Evolutionary conservation across 768 basidiomycete species (phyloP), one percentile per base, ranked within the genome.

Genomic region (Cytidiella melzeri): DNA sequence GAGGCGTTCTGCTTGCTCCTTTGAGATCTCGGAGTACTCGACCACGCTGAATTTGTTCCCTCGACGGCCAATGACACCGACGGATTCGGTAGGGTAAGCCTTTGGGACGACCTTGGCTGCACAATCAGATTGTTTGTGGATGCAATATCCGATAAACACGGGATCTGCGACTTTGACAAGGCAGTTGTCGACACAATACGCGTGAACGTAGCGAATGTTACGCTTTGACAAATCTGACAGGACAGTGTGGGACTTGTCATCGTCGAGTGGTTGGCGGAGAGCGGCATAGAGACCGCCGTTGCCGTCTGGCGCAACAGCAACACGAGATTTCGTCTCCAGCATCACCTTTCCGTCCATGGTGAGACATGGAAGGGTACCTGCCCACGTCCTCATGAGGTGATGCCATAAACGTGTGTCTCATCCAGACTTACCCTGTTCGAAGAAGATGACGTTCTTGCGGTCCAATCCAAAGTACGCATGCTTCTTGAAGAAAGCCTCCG

Each of bases 171-270:
- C 91, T 53, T 85, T 82, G 55, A 97, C 96, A 51, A 99, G 87
- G 68, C 96, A 98, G 73, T 99, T 99, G 74, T 99, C 96, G 59
- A 99, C 96, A 61, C 95, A 84, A 72, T 96, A 98, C 2, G 84
- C 88, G 68, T 99, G 95, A 43, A 99, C 76, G 68, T 95, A 96
- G 50, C 82, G 76, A 54, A 98, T 71, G 37, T 81, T 79, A 56
- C 92, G 90, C 37, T 70, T 64, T 21, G 73, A 70, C 55, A 98
- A 77, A 65, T 98, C 92, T 36, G 85, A 75, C 37, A 99, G 83
- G 42, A 98, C 92, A 19, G 87, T 87, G 47, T 68, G 75, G 18
- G 78, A 72, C 55, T 76, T 75, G 64, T 80, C 67, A 27, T 76
- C 62, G 23, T 79, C 61, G 19, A 95, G 64, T 2, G 92, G 87